Evolutionary conservation across 352 stramenopile species (phyloP), one percentile per base, ranked within the genome.

Genomic region (Phytophthora capsici): DNA sequence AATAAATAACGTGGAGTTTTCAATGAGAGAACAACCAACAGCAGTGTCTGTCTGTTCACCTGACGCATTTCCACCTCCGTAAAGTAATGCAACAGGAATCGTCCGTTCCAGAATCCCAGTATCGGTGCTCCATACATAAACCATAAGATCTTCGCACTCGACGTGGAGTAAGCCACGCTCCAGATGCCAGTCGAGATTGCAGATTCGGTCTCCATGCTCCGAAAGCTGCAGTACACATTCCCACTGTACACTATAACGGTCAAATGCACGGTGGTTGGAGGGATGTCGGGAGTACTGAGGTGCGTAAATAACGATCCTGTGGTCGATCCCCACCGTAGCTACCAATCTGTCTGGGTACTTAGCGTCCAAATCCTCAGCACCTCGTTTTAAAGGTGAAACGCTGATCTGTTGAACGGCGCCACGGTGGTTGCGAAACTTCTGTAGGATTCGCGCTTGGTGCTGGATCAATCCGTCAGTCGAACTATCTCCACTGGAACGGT

Each of bases 51-150:
- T 4, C 10, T 43, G 58, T 40, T 78, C 69, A 6, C 25, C 16
- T 13, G 47, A 61, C 14, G 54, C 44, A 43, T 83, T 84, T 5
- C 77, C 77, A n/a, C 77, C 73, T 13, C 76, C 78, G 38, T 77
- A 78, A 1, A 95, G 40, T 17, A 95, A 48, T 8, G 78, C 79
- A 17, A 47, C 62, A 14, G 87, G 87, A 9, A 93, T 43, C 3
- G 68, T 73, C 30, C 87, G 80, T 53, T 95, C 88, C 0, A 95
- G 40, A 22, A 94, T 79, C 0, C 88, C 86, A n/a, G 84, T 93
- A 17, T 91, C 79, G 1, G 78, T 71, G 41, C 70, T 93, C 88
- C 88, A 95, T 10, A 95, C 78, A 37, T 92, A 90, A 28, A 91
- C 76, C 79, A 93, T 89, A 1, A 61, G 66, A 63, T 95, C 81